phyloP scores from a whole-genome alignment of 2,329 filamentous ascomycete species.

The Penicillium sumatraense region DNA sequence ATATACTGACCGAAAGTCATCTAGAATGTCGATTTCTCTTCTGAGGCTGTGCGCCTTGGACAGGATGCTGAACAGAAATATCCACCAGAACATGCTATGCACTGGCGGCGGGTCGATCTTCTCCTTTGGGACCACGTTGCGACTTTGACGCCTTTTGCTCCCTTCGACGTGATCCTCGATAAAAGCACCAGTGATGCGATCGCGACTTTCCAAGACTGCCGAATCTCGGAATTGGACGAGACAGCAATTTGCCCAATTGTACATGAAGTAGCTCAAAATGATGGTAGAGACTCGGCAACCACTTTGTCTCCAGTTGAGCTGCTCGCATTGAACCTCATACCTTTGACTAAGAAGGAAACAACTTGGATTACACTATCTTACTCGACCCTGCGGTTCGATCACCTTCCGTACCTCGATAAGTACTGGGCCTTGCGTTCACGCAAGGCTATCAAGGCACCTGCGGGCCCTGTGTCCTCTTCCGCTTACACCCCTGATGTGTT shows the following conservation, averaged over 20 bases:
- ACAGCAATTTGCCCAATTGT: conserved; percentile 28
- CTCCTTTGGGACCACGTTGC: conserved; percentile 37
- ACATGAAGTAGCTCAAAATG: conserved; percentile 14
- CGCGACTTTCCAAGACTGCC: conserved; percentile 29
- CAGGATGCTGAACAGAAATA: conserved; percentile 28
- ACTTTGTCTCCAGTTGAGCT: conserved; percentile 40
- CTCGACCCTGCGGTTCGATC: conserved; percentile 39
- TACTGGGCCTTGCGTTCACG: conserved; percentile 37
- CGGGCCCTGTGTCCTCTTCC: conserved; percentile 32
- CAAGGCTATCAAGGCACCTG: conserved; percentile 36
- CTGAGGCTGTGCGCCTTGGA: conserved; percentile 42
- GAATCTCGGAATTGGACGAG: conserved; percentile 17
- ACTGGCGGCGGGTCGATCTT: conserved; percentile 36
- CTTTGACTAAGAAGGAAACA: conserved; percentile 32
- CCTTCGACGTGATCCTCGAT: conserved; percentile 40
- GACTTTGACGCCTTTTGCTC: conserved; percentile 27
- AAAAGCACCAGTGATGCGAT: conserved; percentile 46
- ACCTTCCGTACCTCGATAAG: conserved; percentile 21
- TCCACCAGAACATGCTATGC: conserved; percentile 30
- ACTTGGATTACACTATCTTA: conserved; percentile 41
- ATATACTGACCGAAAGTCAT: background rate
- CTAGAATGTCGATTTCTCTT: conserved; percentile 45
- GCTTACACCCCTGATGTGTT: conserved; percentile 38
- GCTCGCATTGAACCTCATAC: conserved; percentile 37
- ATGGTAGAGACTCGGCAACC: conserved; percentile 7